Evolutionary conservation across 73 alveolate genomes (phyloP).

Genomic region (Symbiodinium pilosum): DNA sequence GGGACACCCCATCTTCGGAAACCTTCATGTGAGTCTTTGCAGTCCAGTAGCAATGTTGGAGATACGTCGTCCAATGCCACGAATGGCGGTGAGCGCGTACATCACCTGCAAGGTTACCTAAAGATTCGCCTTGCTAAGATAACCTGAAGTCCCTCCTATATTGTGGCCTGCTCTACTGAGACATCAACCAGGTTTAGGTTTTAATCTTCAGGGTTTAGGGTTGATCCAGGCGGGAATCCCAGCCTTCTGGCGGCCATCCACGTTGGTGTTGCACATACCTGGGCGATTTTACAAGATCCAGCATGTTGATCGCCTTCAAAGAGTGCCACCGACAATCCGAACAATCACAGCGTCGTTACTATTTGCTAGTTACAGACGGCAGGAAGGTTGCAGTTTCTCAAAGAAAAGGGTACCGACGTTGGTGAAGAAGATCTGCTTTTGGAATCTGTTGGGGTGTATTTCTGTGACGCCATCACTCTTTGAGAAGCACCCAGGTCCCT

Average conservation of each 20-base stretch:
- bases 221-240: not conserved
- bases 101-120: slow-evolving; percentile 90
- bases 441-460: no score
- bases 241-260: slow-evolving; percentile 99
- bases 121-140: not conserved
- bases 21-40: no score
- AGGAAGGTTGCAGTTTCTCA: not conserved
- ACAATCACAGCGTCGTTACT: not conserved
- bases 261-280: slow-evolving; percentile 99
- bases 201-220: not conserved
- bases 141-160: not conserved
- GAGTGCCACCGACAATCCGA: not conserved
- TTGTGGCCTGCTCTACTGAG: not conserved
- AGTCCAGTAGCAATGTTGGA: slow-evolving; percentile 96
- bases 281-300: slow-evolving; percentile 70
- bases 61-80: slow-evolving; percentile 99
- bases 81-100: slow-evolving; percentile 99
- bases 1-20: no score
- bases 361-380: not conserved
- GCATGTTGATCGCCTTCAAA: not conserved
- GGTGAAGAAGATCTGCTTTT: not conserved
- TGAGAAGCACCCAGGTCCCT: not conserved
- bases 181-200: not conserved
- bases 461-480: no score
- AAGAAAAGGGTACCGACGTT: no score